These are phyloP conservation scores for Grigorovia yakushimaensis DNA, from an alignment of 805 yeast genomes.

Conservation along the genomic window DNA sequence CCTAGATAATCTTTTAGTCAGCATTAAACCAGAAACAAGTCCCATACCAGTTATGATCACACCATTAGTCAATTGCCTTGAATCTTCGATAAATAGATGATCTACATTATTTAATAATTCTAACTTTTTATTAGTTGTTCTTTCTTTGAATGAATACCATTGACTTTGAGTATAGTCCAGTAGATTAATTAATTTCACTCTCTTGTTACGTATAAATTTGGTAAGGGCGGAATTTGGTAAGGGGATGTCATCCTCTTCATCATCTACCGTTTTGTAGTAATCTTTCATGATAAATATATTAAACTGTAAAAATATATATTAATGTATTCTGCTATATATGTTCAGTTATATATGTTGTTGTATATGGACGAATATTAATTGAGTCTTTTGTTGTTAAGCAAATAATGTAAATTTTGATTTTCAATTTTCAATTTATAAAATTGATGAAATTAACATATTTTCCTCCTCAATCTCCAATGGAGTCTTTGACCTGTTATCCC, in stretches of 20 bases:
- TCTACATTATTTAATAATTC: neutral
- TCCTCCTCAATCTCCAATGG: conserved; percentile 5
- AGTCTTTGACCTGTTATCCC: neutral
- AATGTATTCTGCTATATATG: neutral
- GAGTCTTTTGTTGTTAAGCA: neutral
- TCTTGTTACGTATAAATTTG: conserved; percentile 9
- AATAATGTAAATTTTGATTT: neutral
- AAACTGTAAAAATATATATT: too few relatives aligned
- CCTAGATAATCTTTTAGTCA: conserved; percentile 45
- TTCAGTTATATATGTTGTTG: neutral
- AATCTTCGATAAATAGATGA: neutral
- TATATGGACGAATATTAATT: neutral
- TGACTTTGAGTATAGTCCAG: conserved; percentile 3
- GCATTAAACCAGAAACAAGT: conserved; percentile 47
- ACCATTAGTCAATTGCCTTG: conserved; percentile 21
- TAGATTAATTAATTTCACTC: conserved; percentile 8
- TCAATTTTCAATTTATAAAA: conserved; percentile 11
- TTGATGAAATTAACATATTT: conserved; percentile 17
- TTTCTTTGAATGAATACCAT: conserved; percentile 36
- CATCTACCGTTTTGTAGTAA: neutral
- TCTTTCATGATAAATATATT: neutral
- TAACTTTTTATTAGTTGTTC: conserved; percentile 27
- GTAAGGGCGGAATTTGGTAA: conserved; percentile 4
- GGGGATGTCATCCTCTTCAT: neutral
- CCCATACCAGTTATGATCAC: conserved; percentile 46